Evolutionary conservation across 1,139 yeast species (phyloP), one percentile per base, ranked within the genome.

Genomic region (Kurtzmaniella quercitrusa): DNA sequence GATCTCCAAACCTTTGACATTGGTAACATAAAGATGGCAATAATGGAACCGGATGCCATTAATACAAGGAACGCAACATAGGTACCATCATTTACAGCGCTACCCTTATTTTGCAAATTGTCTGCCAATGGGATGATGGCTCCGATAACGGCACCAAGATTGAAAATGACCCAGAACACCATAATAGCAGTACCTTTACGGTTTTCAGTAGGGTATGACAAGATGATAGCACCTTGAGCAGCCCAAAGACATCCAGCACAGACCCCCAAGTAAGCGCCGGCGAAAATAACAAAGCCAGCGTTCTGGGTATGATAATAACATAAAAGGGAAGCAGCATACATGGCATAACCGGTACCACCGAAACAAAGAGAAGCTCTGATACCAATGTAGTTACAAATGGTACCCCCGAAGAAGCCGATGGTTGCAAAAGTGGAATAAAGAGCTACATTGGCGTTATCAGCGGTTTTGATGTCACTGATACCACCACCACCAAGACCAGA

Each of bases 91-190:
- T 67, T 70, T 37, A 70, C 83, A 21, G 71, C 52, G 27, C 68
- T 54, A 5, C 57, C 59, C 31, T 58, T 57, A 48, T 66, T 65
- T 43, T 70, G 53, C 50, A 78, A 52, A 53, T 74, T 77, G 50
- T 73, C 66, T 25, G 75, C 82, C 57, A 79, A 70, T n/a, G 82
- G 80, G 48, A 79, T 73, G 42, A 76, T 62, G 15, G 78, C 67
- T 44, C 84, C 83, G 48, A 73, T 76, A 43, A 79, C 85, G 12
- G 81, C 82, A 55, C 86, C 86, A 50, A 80, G 62, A 62, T 80
- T 79, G 68, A 81, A 81, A 46, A 81, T 77, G 45, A 77, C 67
- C 86, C 86, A 81, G 59, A 80, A 81, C 18, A 75, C 58, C 73
- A 70, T 68, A 43, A 81, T 70, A 43, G 79, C 80, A 42, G 65